Percentiles rank a stretch among this genome's conserved stretches.
phyloP scores from a whole-genome alignment of 2,329 filamentous ascomycete genomes.

The Cladophialophora exuberans region DNA sequence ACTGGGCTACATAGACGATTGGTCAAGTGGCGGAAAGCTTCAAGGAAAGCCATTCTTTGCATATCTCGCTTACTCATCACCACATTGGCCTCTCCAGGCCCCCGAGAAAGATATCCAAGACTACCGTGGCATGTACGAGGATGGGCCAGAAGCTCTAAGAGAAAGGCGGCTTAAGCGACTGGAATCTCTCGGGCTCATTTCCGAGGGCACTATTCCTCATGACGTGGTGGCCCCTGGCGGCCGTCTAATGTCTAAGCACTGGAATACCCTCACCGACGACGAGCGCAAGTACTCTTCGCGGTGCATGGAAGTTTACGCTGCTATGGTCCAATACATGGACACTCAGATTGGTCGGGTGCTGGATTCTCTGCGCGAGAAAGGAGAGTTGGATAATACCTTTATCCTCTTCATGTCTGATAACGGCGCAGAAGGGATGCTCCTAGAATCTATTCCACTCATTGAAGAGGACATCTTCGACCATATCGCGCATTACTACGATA shows the following conservation, averaged over 20 bases:
- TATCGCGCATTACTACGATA: slow-evolving; percentile 43
- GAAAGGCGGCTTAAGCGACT: not conserved
- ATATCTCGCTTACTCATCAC: slow-evolving; percentile 58
- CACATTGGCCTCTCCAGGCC: slow-evolving; percentile 66
- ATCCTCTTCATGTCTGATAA: slow-evolving; percentile 44
- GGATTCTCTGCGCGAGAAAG: slow-evolving; percentile 34
- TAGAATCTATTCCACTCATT: slow-evolving; percentile 38
- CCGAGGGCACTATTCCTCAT: not conserved
- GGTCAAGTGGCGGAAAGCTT: not conserved
- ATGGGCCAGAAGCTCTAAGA: slow-evolving; percentile 57
- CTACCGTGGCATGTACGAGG: slow-evolving; percentile 64
- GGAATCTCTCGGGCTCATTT: not conserved
- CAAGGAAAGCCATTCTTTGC: slow-evolving; percentile 18
- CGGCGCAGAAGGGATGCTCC: slow-evolving; percentile 40
- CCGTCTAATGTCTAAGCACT: not conserved
- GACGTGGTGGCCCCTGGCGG: not conserved
- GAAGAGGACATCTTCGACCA: slow-evolving; percentile 35
- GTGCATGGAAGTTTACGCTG: slow-evolving; percentile 41
- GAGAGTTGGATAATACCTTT: slow-evolving; percentile 41
- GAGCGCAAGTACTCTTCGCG: slow-evolving; percentile 8
- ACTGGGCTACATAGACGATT: not conserved
- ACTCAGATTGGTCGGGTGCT: slow-evolving; percentile 39
- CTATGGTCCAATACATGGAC: slow-evolving; percentile 41
- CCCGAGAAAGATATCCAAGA: slow-evolving; percentile 58
- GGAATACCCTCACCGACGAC: not conserved